Evolutionary conservation across 2,329 filamentous ascomycete genomes (phyloP).

Genomic region (Trichoderma sp.): DNA sequence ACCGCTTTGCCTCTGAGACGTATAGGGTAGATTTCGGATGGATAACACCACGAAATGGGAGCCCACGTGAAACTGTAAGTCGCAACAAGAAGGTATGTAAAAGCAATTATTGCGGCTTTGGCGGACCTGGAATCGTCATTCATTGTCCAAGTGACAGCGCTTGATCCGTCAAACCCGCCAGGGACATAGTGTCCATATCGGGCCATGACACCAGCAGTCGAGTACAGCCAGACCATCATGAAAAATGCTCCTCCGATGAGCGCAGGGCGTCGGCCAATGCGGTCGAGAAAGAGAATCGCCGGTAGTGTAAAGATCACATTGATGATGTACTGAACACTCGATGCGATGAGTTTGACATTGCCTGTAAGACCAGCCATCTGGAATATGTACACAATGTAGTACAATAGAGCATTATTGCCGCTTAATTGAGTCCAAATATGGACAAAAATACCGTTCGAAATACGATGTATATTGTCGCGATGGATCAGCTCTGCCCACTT

Average conservation of each 20-base stretch:
- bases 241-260: slow-evolving; percentile 13
- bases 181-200: slow-evolving; percentile 10
- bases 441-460: slow-evolving; percentile 16
- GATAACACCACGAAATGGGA: slow-evolving; percentile 11
- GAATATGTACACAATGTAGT: slow-evolving; percentile 20
- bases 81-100: slow-evolving; percentile 15
- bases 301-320: neutral
- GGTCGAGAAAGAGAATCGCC: slow-evolving; percentile 12
- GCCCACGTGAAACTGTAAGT: slow-evolving; percentile 10
- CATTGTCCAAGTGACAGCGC: slow-evolving; percentile 4
- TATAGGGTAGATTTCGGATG: slow-evolving; percentile 10
- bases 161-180: slow-evolving; percentile 5
- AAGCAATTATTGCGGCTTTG: slow-evolving; percentile 13
- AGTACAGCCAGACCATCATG: slow-evolving; percentile 12
- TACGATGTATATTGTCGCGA: slow-evolving; percentile 19
- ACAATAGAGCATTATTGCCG: slow-evolving; percentile 16
- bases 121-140: neutral
- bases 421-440: slow-evolving; percentile 17
- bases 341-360: slow-evolving; percentile 18
- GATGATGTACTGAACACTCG: slow-evolving; percentile 5
- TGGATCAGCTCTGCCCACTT: slow-evolving; percentile 17
- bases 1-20: slow-evolving; percentile 10
- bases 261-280: slow-evolving; percentile 3
- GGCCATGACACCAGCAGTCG: slow-evolving; percentile 11
- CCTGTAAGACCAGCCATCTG: slow-evolving; percentile 16